phyloP scores from a whole-genome alignment of 2,329 filamentous ascomycete species.

The Colletotrichum chlorophyti region DNA sequence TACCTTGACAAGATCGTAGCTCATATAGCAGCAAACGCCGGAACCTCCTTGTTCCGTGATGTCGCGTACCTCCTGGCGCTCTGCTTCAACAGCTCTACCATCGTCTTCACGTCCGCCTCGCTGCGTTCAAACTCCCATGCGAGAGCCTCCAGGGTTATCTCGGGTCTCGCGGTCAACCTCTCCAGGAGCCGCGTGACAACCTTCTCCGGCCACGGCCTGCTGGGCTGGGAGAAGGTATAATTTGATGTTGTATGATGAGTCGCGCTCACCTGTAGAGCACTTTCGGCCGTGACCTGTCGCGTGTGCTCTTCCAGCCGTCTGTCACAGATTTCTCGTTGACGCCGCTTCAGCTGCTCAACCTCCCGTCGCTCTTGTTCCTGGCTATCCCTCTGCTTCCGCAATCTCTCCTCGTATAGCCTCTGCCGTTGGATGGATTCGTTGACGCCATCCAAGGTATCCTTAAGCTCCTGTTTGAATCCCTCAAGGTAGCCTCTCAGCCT shows the following conservation, averaged over 20 bases:
- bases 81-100: slow-evolving; percentile 13
- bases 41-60: background rate
- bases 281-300: background rate
- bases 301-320: background rate
- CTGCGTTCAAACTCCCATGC: slow-evolving; percentile 1
- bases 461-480: slow-evolving; percentile 6
- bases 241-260: too few species aligned
- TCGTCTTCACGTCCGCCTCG: slow-evolving; percentile 5
- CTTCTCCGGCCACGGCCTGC: slow-evolving; percentile 5
- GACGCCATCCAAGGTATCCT: background rate
- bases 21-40: slow-evolving; percentile 12
- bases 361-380: background rate
- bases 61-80: slow-evolving; percentile 5
- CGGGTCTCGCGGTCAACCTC: background rate
- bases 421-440: background rate
- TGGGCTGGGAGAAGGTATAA: too few species aligned
- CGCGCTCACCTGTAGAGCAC: too few species aligned
- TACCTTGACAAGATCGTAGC: background rate
- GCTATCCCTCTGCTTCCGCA: background rate
- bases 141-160: background rate
- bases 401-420: background rate
- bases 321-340: slow-evolving; percentile 18
- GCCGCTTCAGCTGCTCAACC: background rate
- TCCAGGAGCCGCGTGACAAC: slow-evolving; percentile 3
- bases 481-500: background rate